A percentile compares a stretch with the other conserved stretches of the same genome.
These are phyloP conservation scores for Erodium maritimum DNA, from an alignment of 345 rosid genomes.

Conservation along the genomic window DNA sequence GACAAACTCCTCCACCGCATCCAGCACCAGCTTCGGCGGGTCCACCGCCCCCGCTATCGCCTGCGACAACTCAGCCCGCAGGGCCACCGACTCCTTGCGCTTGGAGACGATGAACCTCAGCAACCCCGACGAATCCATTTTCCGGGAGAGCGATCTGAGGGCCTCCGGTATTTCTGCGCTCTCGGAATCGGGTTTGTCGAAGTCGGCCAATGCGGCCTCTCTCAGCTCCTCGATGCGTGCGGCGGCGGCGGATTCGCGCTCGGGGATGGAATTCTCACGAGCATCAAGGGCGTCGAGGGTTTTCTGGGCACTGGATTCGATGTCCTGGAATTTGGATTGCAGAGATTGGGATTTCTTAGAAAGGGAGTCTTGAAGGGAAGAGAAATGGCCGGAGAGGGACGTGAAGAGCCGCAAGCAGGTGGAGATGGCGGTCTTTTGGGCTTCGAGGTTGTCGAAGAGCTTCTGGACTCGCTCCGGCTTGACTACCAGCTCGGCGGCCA, in stretches of 20 bases:
- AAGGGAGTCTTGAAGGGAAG: constrained; percentile 29
- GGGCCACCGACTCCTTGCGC: constrained; percentile 35
- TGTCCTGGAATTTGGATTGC: constrained; percentile 27
- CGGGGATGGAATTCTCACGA: constrained; percentile 30
- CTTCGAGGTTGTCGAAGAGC: constrained; percentile 30
- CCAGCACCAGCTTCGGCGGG: constrained; percentile 33
- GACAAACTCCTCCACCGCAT: constrained; percentile 44
- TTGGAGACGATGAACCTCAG: constrained; percentile 25
- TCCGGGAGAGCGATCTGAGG: constrained; percentile 24
- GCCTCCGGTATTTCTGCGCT: constrained; percentile 15
- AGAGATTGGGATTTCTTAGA: constrained; percentile 24
- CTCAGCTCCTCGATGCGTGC: constrained; percentile 19
- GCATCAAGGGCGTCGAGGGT: constrained; percentile 22
- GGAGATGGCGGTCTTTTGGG: constrained; percentile 25
- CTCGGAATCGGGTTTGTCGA: constrained; percentile 8
- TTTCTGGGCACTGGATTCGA: constrained; percentile 18
- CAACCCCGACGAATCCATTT: constrained; percentile 33
- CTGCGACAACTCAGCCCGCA: constrained; percentile 30
- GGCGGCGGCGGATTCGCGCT: constrained; percentile 27
- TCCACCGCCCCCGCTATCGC: constrained; percentile 40
- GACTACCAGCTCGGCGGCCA: constrained; percentile 19
- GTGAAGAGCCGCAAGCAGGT: constrained; percentile 35
- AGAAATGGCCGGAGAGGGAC: constrained; percentile 29
- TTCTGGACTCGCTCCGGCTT: constrained; percentile 25
- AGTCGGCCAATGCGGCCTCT: constrained; percentile 24